phyloP scores from a whole-genome alignment of 2,329 filamentous ascomycete genomes.

The Scopulariopsis brevicaulis region DNA sequence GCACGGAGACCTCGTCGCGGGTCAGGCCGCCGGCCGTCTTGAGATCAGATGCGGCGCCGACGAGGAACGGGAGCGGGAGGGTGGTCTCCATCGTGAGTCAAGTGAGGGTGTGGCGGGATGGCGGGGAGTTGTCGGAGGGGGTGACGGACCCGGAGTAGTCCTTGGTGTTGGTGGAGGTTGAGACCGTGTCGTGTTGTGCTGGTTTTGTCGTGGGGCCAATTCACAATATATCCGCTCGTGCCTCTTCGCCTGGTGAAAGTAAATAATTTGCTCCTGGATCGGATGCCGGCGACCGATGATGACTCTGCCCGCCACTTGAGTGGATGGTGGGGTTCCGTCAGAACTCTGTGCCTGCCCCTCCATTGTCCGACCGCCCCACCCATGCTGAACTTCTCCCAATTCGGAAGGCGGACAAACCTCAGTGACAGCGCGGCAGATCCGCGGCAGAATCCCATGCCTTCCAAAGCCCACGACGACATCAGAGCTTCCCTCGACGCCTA shows the following conservation, averaged over 20 bases:
- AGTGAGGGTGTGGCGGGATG: neutral
- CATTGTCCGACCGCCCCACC: neutral
- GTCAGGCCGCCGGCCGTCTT: conserved; percentile 39
- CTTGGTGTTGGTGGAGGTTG: neutral
- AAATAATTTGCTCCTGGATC: neutral
- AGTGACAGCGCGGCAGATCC: neutral
- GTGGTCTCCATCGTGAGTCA: conserved; percentile 45
- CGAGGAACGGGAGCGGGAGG: conserved; percentile 50
- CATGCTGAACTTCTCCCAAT: neutral
- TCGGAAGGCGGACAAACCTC: neutral
- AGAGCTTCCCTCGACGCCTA: neutral
- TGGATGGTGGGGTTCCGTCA: neutral
- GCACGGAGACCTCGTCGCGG: conserved; percentile 43
- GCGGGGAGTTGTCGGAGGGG: neutral
- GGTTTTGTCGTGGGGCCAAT: neutral
- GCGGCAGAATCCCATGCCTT: neutral
- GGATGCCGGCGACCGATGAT: neutral
- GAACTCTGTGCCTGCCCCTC: neutral
- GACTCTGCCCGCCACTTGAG: neutral
- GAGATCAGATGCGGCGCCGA: conserved; percentile 39
- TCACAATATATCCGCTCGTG: no score
- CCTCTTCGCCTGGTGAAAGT: neutral
- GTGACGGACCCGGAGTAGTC: neutral
- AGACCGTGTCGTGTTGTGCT: no score
- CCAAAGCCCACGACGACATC: neutral